Evolutionary conservation across 2,329 filamentous ascomycete genomes (phyloP), one percentile per base, ranked within the genome.

Genomic region (Ophiocordyceps camponoti-rufipedis): DNA sequence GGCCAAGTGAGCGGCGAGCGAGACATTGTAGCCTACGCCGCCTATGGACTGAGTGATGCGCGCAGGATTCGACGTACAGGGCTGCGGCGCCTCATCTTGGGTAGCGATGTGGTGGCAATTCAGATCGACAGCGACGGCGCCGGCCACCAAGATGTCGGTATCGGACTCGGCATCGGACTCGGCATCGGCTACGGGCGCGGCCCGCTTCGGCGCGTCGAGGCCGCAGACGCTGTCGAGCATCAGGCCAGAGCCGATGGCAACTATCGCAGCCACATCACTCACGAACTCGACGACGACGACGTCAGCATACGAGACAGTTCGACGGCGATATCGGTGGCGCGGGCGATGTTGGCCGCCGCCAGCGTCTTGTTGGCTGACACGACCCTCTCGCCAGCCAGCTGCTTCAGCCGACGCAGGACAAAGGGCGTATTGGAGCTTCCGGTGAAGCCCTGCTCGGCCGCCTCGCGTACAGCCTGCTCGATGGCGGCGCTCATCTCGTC

Each of bases 21-120:
- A 86, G 41, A 96, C 85, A 55, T 96, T 96, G 56, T 87, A 81
- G 7, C 85, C 91, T 8, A 96, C 91, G 7, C 91, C 91, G 12
- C 91, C 91, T 8, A 95, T 74, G 1, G 82, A 85, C 56, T 94
- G 86, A 33, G 67, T 77, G 51, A 95, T 93, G 13, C 69, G 67
- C 8, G 87, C 78, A 43, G 85, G 85, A 55, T 96, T 96, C 0
- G 89, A 96, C 1, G 87, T 94, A 48, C 88, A 75, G 35, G 80
- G 67, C 44, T 71, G 65, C 6, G 78, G 72, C 5, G 62, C 58
- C 5, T 45, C 46, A 19, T 58, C 53, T 9, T 54, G 56, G 2
- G 55, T 46, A 38, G 53, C 57, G 39, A 53, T 45, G 51, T 81
- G 91, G 59, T 95, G 83, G 66, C 89, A 95, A 51, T 80, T 82